Base-by-base conservation (phyloP, 371 early-diverging fungal species). In the Rhizomucor pusillus region DNA sequence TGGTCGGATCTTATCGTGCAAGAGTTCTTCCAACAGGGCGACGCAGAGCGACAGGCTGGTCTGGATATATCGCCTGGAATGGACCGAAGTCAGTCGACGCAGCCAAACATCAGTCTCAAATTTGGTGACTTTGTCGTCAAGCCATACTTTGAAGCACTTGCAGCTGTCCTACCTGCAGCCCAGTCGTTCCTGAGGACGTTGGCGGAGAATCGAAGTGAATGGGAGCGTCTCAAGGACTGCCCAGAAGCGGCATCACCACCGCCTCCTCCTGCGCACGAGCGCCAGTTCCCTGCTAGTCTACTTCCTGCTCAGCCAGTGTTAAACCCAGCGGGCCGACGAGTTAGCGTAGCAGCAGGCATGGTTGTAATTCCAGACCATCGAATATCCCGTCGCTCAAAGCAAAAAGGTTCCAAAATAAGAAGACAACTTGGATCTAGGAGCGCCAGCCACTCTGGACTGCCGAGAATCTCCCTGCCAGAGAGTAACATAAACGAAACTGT, bases 1-100 rank as follows among this genome's bases (percentile, higher is more conserved):
- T 95, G 96, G 96, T 88, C 92, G 4, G 90, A 91, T 66, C 62
- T 90, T 57, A 88, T 94, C 46, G 84, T 90, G 1, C 73, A 84
- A 58, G 96, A 95, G 64, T 93, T 91, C 50, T 90, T 89, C 56
- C 66, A 74, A 33, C 96, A 95, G 61, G 94, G 94, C 14, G 92
- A 95, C 49, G 68, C 84, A 36, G 96, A 95, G 60, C 87, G 85
- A 60, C 52, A 60, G 5, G 75, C 82, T 29, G 69, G 77, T 19
- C 60, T 94, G 14, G 85, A 91, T 0, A 73, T 94, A 3, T 92
- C 94, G 1, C 91, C 92, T 4, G 90, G 88, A 55, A 94, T 93
- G 92, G 93, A 94, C 61, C 86, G 93, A 6, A 67, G 81, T 18
- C 60, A 80, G 16, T 71, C 84, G 29, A 81, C 88, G 41, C 92